Evolutionary conservation across 495 filamentous ascomycete species (phyloP).

Genomic region (Aspergillus conjunctus): DNA sequence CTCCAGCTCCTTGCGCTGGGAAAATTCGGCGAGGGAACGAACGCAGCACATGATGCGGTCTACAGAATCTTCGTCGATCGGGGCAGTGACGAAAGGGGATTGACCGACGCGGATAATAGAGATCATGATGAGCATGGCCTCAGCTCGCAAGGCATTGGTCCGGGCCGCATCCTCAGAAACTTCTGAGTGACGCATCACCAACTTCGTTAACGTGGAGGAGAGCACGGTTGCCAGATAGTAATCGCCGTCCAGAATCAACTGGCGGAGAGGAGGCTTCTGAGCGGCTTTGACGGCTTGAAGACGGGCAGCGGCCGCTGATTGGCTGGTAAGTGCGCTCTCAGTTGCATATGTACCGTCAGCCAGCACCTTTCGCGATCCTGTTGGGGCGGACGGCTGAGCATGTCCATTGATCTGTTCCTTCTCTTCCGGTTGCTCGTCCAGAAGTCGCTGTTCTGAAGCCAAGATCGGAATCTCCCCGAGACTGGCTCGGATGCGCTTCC

Average conservation of each 20-base stretch:
- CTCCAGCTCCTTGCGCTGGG: constrained; percentile 84
- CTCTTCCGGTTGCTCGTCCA: constrained; percentile 78
- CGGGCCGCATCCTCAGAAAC: constrained; percentile 84
- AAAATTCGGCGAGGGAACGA: constrained; percentile 88
- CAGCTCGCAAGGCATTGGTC: constrained; percentile 91
- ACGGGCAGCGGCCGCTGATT: constrained; percentile 84
- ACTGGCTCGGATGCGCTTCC: constrained; percentile 93
- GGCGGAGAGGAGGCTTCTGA: constrained; percentile 92
- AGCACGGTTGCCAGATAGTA: constrained; percentile 96
- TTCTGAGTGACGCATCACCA: constrained; percentile 97
- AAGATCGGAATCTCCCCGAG: constrained; percentile 97
- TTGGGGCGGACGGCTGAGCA: constrained; percentile 70
- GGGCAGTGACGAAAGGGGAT: constrained; percentile 94
- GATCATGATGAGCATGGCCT: constrained; percentile 99
- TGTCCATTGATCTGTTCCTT: constrained; percentile 83
- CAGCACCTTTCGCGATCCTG: constrained; percentile 85
- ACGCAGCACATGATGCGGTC: constrained; percentile 98
- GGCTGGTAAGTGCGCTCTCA: constrained; percentile 91
- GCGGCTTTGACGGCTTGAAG: constrained; percentile 96
- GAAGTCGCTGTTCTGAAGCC: constrained; percentile 88
- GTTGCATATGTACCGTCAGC: constrained; percentile 98
- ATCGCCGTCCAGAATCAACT: constrained; percentile 95
- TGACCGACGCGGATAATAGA: constrained; percentile 97
- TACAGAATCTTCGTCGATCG: constrained; percentile 96
- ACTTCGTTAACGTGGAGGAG: constrained; percentile 90